Conservation (phyloP, 2,329 filamentous ascomycete genomes). For the Alternaria viburni region DNA sequence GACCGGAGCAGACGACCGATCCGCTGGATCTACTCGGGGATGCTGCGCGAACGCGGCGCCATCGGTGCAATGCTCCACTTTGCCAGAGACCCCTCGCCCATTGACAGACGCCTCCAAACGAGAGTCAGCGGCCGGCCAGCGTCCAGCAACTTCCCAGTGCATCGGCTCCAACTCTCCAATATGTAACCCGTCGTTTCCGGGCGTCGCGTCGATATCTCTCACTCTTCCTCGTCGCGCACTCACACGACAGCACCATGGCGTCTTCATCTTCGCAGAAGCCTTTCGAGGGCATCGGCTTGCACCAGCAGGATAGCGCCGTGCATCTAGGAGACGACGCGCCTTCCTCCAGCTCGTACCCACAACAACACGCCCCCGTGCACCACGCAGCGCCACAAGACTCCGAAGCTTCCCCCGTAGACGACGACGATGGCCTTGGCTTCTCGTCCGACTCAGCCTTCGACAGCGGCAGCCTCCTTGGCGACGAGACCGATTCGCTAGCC, state of each 20-base stretch:
- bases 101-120: neutral
- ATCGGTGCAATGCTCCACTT: neutral
- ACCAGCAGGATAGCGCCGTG: constrained; percentile 33
- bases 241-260: constrained; percentile 5
- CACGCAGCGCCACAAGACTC: neutral
- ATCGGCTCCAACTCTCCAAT: neutral
- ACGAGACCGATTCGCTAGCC: constrained; percentile 45
- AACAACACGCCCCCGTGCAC: constrained; percentile 3
- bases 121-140: neutral
- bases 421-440: constrained; percentile 17
- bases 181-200: neutral
- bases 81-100: constrained; percentile 1
- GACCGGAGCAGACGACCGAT: neutral
- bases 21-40: constrained; percentile 11
- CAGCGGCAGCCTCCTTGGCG: constrained; percentile 43
- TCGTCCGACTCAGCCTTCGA: constrained; percentile 46
- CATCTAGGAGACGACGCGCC: constrained; percentile 20
- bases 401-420: neutral
- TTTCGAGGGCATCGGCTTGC: constrained; percentile 16
- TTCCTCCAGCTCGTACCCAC: neutral
- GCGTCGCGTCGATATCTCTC: neutral
- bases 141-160: neutral
- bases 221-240: neutral
- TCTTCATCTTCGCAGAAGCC: constrained; percentile 20
- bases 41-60: constrained; percentile 7